These are phyloP conservation scores for Urostyla sp. DNA, from an alignment of 73 alveolate species.

Conservation along the genomic window DNA sequence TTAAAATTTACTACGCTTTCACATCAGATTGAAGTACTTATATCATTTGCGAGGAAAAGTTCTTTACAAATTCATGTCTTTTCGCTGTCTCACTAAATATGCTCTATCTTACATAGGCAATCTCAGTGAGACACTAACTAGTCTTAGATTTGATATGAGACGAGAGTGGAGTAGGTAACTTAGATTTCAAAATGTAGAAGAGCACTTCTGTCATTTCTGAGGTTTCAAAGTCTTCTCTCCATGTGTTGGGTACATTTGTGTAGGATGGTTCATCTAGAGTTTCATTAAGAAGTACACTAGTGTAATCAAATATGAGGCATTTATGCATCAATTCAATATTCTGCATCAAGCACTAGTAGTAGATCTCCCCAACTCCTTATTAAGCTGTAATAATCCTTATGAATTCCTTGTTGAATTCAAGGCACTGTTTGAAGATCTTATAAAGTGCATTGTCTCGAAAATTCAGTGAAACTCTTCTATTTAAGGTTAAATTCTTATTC, in stretches of 20 bases:
- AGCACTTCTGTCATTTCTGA: slow-evolving; percentile 23
- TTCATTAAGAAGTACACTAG: slow-evolving; percentile 66
- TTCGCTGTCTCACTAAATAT: slow-evolving; percentile 42
- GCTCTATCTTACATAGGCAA: slow-evolving; percentile 49
- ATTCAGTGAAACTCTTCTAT: slow-evolving; percentile 58
- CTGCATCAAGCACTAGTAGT: slow-evolving; percentile 29
- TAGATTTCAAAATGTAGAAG: slow-evolving; percentile 32
- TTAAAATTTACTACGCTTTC: slow-evolving; percentile 10
- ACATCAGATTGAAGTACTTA: slow-evolving; percentile 17
- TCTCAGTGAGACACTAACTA: slow-evolving; percentile 54
- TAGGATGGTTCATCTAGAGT: slow-evolving; percentile 61
- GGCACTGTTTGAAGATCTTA: slow-evolving; percentile 43
- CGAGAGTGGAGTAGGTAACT: slow-evolving; percentile 27
- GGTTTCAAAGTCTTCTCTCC: slow-evolving; percentile 55
- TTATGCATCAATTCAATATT: slow-evolving; percentile 41
- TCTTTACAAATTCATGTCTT: slow-evolving; percentile 25
- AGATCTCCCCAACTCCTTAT: slow-evolving; percentile 4
- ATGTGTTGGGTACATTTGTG: slow-evolving; percentile 60
- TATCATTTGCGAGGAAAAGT: slow-evolving; percentile 41
- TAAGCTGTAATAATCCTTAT: slow-evolving; percentile 4
- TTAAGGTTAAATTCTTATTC: slow-evolving; percentile 59
- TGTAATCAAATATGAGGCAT: slow-evolving; percentile 63
- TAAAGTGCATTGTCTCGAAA: slow-evolving; percentile 61
- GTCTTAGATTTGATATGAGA: slow-evolving; percentile 5
- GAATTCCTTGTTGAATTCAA: slow-evolving; percentile 27